Conservation (phyloP, 495 filamentous ascomycete species). For the Lepidopterella palustris region DNA sequence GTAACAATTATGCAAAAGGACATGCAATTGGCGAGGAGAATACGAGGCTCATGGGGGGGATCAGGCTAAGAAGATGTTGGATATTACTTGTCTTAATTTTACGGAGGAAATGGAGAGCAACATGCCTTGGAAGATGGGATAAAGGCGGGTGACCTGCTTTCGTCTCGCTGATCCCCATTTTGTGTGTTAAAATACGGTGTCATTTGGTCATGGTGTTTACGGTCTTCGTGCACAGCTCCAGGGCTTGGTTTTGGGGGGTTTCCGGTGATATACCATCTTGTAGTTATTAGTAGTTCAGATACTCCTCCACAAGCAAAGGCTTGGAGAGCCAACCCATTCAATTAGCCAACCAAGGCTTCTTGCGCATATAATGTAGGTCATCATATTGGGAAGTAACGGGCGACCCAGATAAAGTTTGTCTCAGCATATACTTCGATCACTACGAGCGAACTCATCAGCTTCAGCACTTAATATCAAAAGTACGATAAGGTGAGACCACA, state of each 20-base stretch:
- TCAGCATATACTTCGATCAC: too few relatives aligned
- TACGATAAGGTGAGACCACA: too few relatives aligned
- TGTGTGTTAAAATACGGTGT: neutral
- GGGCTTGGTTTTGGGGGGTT: neutral
- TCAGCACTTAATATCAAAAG: too few relatives aligned
- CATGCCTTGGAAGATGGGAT: neutral
- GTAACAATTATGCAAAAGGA: slow-evolving; percentile 86
- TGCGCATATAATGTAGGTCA: too few relatives aligned
- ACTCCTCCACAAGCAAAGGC: too few relatives aligned
- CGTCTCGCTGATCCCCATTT: neutral
- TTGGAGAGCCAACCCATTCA: too few relatives aligned
- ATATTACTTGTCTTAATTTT: neutral
- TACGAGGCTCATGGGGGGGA: slow-evolving; percentile 26
- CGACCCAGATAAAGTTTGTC: too few relatives aligned
- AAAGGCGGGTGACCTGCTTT: neutral
- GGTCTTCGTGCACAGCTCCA: too few relatives aligned
- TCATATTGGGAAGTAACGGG: too few relatives aligned
- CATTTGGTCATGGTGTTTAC: neutral
- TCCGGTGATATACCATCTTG: neutral
- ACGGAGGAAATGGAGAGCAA: neutral
- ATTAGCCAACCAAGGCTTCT: too few relatives aligned
- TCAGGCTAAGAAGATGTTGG: slow-evolving; percentile 15
- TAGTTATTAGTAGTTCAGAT: neutral
- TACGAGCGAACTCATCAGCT: too few relatives aligned
- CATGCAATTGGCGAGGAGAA: slow-evolving; percentile 29